Base-by-base conservation (phyloP, 371 early-diverging fungal genomes). In the Smittium mucronatum region DNA sequence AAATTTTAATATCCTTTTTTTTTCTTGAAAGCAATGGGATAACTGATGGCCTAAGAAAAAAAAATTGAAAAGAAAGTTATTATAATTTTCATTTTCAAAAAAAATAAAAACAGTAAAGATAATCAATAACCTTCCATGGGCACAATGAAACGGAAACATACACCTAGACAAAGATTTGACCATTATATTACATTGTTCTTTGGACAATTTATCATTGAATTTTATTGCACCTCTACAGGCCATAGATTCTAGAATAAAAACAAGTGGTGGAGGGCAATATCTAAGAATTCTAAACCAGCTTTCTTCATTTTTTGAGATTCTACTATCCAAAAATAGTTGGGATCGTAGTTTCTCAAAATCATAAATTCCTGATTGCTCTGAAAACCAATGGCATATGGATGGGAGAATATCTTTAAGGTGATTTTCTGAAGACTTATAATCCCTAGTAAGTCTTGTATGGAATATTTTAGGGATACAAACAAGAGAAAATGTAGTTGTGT, bases 201-300 rank as follows among this genome's bases (percentile, higher is more conserved):
- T 31, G 32, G 1, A 2, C 11, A 63, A 67, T 15, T 5, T 5
- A 28, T 63, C 58, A 60, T 63, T 70, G 66, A 70, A 70, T 30
- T 70, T 70, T 58, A 70, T 63, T 36, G 70, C 70, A 30, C 61
- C 64, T 34, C 57, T 59, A 26, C 65, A 58, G 29, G 58, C 58
- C 26, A 70, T 34, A n/a, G 67, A 63, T n/a, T 66, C 68, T 2
- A 70, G 17, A 2, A 70, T 47, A 66, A 26, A 67, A 58, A 47
- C 36, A 8, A 67, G 47, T 17, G 67, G 67, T 26, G 67, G 67
- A 1, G 67, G 67, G 67, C 67, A 67, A 57, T 28, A 30, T 17
- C 67, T 47, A 2, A 67, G 16, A 30, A 67, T 67, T 5, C 47
- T 35, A 2, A 36, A n/a, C 67, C 67, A 67, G 31, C 25, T 15